phyloP scores from a whole-genome alignment of 2,329 filamentous ascomycete species.

The Cadophora sp. region DNA sequence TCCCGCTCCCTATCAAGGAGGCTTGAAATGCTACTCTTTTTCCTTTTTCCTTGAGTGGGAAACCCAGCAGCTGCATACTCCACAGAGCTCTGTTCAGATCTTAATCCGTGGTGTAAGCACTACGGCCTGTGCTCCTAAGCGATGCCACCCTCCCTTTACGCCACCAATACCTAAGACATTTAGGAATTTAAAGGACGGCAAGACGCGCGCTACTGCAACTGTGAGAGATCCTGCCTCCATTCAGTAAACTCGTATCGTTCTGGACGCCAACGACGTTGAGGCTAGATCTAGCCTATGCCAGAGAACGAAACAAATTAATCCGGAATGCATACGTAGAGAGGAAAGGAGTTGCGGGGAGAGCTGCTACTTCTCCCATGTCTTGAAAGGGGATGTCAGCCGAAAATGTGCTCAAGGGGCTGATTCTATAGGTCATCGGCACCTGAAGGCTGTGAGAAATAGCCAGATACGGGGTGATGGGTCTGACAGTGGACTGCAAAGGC shows the following conservation, averaged over 20 bases:
- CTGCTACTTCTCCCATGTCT: not conserved
- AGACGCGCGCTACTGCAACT: slow-evolving; percentile 15
- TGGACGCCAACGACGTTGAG: not conserved
- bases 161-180: slow-evolving; percentile 37
- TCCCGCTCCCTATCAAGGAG: slow-evolving; percentile 5
- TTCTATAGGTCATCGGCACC: not conserved
- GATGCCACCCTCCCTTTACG: slow-evolving; percentile 27
- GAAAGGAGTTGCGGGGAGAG: not conserved
- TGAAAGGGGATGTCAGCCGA: not conserved
- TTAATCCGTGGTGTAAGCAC: slow-evolving; percentile 27
- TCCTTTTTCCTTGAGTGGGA: slow-evolving; percentile 18
- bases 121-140: slow-evolving; percentile 24
- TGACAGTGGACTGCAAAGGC: slow-evolving; percentile 7
- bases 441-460: not conserved
- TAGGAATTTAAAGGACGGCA: slow-evolving; percentile 2
- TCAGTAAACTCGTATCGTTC: not conserved
- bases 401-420: not conserved
- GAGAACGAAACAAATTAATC: not conserved
- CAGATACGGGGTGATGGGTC: not conserved
- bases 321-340: not conserved
- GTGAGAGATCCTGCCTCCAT: not conserved
- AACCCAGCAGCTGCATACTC: slow-evolving; percentile 19
- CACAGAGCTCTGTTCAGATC: slow-evolving; percentile 20
- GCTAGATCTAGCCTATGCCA: not conserved
- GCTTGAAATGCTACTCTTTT: not conserved